Evolutionary conservation across 768 basidiomycete species (phyloP).

Genomic region (Naematelia aurantialba): DNA sequence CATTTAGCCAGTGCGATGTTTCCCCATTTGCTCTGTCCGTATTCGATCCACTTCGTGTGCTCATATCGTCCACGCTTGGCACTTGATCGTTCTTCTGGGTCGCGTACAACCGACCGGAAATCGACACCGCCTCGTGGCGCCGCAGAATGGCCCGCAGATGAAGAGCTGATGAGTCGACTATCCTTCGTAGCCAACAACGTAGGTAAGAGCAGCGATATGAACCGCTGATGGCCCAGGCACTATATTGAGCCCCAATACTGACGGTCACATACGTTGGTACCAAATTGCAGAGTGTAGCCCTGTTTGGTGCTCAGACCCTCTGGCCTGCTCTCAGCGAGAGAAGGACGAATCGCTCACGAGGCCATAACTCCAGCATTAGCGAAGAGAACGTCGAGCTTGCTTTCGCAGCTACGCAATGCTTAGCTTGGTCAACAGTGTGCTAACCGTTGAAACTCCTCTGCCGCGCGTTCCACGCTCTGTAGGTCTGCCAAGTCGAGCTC

Average conservation of each 20-base stretch:
- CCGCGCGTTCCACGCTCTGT: slow-evolving; percentile 26
- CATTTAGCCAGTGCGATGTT: slow-evolving; percentile 37
- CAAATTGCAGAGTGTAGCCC: slow-evolving; percentile 42
- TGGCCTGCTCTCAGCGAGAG: slow-evolving; percentile 13
- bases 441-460: slow-evolving; percentile 21
- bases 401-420: slow-evolving; percentile 17
- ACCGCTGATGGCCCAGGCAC: slow-evolving; percentile 33
- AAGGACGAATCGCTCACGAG: slow-evolving; percentile 24
- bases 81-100: neutral
- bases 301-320: slow-evolving; percentile 36
- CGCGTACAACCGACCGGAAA: slow-evolving; percentile 23
- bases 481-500: slow-evolving; percentile 41
- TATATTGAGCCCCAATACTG: neutral
- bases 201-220: slow-evolving; percentile 33
- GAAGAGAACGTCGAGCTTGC: slow-evolving; percentile 30
- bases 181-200: slow-evolving; percentile 14
- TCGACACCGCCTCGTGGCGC: slow-evolving; percentile 36
- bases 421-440: neutral
- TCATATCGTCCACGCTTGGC: slow-evolving; percentile 13
- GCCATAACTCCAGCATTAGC: slow-evolving; percentile 48
- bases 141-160: slow-evolving; percentile 32
- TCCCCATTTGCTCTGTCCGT: slow-evolving; percentile 45
- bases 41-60: slow-evolving; percentile 31
- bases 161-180: slow-evolving; percentile 29
- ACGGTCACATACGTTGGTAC: slow-evolving; percentile 33